A percentile compares a stretch with the other conserved stretches of the same genome.
phyloP scores from a whole-genome alignment of 2,329 filamentous ascomycete species.

The Gliomastix tumulicola region DNA sequence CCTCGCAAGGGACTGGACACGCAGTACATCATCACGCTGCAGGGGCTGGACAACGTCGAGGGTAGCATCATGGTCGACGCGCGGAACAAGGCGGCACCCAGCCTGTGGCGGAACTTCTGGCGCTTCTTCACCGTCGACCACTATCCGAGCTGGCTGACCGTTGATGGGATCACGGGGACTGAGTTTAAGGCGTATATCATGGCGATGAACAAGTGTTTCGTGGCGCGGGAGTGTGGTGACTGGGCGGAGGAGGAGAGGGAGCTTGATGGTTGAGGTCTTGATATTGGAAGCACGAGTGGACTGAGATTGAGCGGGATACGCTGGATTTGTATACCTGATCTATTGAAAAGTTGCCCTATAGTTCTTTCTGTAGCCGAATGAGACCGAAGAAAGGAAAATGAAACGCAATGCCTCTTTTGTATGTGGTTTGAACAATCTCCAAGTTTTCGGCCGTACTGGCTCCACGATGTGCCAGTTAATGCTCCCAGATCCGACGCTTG shows the following conservation, averaged over 20 bases:
- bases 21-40: slow-evolving; percentile 18
- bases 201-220: slow-evolving; percentile 21
- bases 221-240: slow-evolving; percentile 14
- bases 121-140: slow-evolving; percentile 14
- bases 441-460: no score
- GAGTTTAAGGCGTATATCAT: slow-evolving; percentile 15
- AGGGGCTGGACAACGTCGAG: slow-evolving; percentile 1
- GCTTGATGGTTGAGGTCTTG: not conserved
- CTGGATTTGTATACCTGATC: no score
- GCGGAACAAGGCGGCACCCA: not conserved
- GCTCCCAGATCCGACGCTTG: no score
- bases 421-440: no score
- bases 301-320: not conserved
- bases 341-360: no score
- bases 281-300: no score
- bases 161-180: slow-evolving; percentile 16
- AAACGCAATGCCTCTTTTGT: no score
- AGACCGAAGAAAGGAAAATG: no score
- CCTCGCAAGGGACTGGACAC: slow-evolving; percentile 9
- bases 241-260: slow-evolving; percentile 1
- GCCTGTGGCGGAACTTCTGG: slow-evolving; percentile 7
- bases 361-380: no score
- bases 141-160: slow-evolving; percentile 24
- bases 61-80: slow-evolving; percentile 1
- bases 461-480: no score